A percentile compares a stretch with the other conserved stretches of the same genome.
Conservation (phyloP, 2,329 filamentous ascomycete species). For the Epichloe sp. region DNA sequence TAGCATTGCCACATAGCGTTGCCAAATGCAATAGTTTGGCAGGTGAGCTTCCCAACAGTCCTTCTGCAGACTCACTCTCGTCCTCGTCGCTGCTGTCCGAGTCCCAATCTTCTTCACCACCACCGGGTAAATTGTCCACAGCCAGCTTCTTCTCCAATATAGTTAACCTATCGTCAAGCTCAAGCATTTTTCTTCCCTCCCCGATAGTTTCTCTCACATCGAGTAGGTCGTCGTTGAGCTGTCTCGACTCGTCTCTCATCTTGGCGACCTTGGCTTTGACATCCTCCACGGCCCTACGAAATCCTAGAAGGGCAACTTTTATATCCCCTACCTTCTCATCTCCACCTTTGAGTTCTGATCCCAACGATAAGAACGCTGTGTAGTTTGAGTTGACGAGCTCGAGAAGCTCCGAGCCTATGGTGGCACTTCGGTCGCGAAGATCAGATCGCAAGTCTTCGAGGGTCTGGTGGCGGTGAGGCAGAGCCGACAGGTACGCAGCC, state of each 20-base stretch:
- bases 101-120: slow-evolving; percentile 10
- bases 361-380: slow-evolving; percentile 75
- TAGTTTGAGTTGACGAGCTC: slow-evolving; percentile 96
- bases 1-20: slow-evolving; percentile 30
- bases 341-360: slow-evolving; percentile 68
- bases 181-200: slow-evolving; percentile 47
- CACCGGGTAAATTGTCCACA: slow-evolving; percentile 28
- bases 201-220: slow-evolving; percentile 51
- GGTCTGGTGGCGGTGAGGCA: slow-evolving; percentile 83
- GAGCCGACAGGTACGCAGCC: slow-evolving; percentile 63
- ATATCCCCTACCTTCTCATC: slow-evolving; percentile 89
- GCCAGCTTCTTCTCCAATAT: slow-evolving; percentile 52
- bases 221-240: slow-evolving; percentile 52
- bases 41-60: slow-evolving; percentile 32
- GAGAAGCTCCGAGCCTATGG: slow-evolving; percentile 73
- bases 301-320: slow-evolving; percentile 72
- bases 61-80: slow-evolving; percentile 18
- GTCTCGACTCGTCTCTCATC: slow-evolving; percentile 48
- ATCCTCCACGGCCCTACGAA: slow-evolving; percentile 67
- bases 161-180: slow-evolving; percentile 49
- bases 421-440: slow-evolving; percentile 64
- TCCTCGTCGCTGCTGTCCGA: slow-evolving; percentile 27
- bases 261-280: slow-evolving; percentile 53
- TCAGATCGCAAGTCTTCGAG: slow-evolving; percentile 86
- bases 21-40: slow-evolving; percentile 32